Conservation (phyloP, 352 stramenopile genomes). For the Phytophthora pseudosyringae region DNA sequence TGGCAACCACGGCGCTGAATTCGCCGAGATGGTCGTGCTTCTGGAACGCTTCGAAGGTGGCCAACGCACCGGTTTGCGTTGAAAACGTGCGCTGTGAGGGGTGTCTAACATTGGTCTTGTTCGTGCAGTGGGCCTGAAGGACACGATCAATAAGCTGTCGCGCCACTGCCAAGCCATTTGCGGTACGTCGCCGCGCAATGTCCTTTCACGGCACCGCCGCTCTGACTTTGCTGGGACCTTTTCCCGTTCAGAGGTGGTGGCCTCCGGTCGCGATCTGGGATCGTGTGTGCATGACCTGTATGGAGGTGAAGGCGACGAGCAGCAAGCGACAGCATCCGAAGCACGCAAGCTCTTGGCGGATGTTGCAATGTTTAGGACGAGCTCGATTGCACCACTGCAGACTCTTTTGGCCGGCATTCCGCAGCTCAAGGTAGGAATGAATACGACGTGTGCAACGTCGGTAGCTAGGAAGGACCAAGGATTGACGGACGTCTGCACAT, state of each 20-base stretch:
- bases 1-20: conserved; percentile 23
- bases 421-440: conserved; percentile 52
- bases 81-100: not conserved
- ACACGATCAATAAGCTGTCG: conserved; percentile 51
- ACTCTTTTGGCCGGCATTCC: conserved; percentile 59
- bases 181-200: conserved; percentile 38
- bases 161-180: conserved; percentile 64
- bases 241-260: conserved; percentile 34
- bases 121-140: conserved; percentile 41
- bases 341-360: conserved; percentile 34
- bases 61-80: not conserved
- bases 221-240: conserved; percentile 4
- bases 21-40: conserved; percentile 34
- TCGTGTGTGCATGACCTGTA: conserved; percentile 27
- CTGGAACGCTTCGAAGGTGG: conserved; percentile 55
- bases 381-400: conserved; percentile 66
- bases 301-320: conserved; percentile 27
- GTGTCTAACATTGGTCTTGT: conserved; percentile 11
- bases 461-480: conserved; percentile 3
- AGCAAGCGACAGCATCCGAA: conserved; percentile 20
- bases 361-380: conserved; percentile 58
- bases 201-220: not conserved
- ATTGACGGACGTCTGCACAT: conserved; percentile 9
- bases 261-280: conserved; percentile 34
- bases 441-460: not conserved